Conservation (phyloP, 2,329 filamentous ascomycete genomes). For the Aspergillus proliferans region DNA sequence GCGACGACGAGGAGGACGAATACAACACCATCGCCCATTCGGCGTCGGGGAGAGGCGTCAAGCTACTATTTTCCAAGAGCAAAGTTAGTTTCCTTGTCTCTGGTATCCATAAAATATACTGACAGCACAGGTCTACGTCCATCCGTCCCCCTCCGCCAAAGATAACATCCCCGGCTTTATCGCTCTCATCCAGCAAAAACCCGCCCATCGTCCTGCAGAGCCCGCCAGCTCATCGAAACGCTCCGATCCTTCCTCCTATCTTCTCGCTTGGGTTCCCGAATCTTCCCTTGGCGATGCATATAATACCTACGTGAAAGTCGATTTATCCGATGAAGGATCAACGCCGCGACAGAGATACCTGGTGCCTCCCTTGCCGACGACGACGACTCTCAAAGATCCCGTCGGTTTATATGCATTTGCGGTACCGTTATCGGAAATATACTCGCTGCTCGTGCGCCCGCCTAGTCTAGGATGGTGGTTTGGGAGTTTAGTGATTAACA, state of each 20-base stretch:
- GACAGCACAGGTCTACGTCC: constrained; percentile 74
- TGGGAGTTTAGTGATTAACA: constrained; percentile 90
- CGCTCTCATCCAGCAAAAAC: constrained; percentile 85
- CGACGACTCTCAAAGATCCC: constrained; percentile 65
- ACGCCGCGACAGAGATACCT: constrained; percentile 82
- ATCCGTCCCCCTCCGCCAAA: constrained; percentile 85
- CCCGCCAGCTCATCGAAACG: constrained; percentile 9
- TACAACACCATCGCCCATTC: constrained; percentile 90
- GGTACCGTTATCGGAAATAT: constrained; percentile 81
- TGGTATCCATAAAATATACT: constrained; percentile 3
- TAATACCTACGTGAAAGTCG: constrained; percentile 91
- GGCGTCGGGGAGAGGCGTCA: constrained; percentile 73
- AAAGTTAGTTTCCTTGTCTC: constrained; percentile 54
- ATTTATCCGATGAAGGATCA: constrained; percentile 72
- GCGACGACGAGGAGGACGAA: constrained; percentile 89
- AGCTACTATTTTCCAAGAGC: constrained; percentile 92
- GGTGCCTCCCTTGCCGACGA: constrained; percentile 83
- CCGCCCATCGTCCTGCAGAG: constrained; percentile 23
- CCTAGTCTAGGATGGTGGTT: constrained; percentile 98
- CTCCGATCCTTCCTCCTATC: constrained; percentile 60
- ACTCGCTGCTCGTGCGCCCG: constrained; percentile 80
- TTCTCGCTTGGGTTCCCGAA: constrained; percentile 92
- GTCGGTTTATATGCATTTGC: constrained; percentile 84
- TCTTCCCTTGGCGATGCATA: constrained; percentile 77
- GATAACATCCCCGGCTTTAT: constrained; percentile 96